These are phyloP conservation scores for Colletotrichum australisinense DNA, from an alignment of 2,329 filamentous ascomycete genomes.

Conservation along the genomic window DNA sequence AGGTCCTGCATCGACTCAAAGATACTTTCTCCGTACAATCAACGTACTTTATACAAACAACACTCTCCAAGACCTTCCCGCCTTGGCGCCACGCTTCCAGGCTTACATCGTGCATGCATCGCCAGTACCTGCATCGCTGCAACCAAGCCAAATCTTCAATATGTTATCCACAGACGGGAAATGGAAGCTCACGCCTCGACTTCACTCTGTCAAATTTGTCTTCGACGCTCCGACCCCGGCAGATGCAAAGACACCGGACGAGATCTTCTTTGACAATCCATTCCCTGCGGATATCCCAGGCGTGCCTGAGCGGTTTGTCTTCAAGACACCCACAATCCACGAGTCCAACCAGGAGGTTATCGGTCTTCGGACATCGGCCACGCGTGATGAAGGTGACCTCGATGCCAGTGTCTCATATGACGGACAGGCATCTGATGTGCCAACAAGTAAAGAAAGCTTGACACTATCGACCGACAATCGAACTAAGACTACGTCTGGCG, in stretches of 20 bases:
- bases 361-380: background rate
- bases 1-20: background rate
- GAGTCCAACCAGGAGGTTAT: background rate
- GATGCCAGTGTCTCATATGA: no score
- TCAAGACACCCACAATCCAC: background rate
- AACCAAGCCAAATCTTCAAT: background rate
- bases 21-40: background rate
- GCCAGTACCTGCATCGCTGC: background rate
- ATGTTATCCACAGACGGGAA: slow-evolving; percentile 12
- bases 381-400: background rate
- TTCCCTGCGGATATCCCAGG: slow-evolving; percentile 3
- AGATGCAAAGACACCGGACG: background rate
- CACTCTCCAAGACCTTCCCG: background rate
- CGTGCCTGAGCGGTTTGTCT: slow-evolving; percentile 8
- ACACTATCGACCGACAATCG: background rate
- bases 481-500: background rate
- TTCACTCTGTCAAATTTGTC: slow-evolving; percentile 30
- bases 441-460: background rate
- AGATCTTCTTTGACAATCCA: slow-evolving; percentile 24
- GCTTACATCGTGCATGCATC: no score
- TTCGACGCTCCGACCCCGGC: slow-evolving; percentile 1
- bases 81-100: background rate
- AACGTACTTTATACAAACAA: background rate
- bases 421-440: background rate
- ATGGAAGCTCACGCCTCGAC: slow-evolving; percentile 13